phyloP scores from a whole-genome alignment of 805 yeast genomes.

The Yarrowia sp. region DNA sequence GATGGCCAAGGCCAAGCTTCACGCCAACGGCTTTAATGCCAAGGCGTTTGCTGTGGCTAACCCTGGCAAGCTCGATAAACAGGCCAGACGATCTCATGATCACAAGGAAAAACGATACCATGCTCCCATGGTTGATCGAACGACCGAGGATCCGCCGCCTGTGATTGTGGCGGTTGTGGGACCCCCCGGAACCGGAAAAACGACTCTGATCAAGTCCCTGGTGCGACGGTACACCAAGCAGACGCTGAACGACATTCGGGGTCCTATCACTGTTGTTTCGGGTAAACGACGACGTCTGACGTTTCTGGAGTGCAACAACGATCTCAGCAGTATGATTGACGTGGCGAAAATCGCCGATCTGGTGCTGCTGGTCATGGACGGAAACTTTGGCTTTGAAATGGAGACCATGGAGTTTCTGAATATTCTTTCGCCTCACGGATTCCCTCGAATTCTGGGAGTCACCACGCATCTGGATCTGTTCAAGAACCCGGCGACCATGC shows the following conservation, averaged over 20 bases:
- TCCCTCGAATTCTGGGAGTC: conserved; percentile 95
- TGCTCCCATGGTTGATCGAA: conserved; percentile 96
- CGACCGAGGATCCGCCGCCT: conserved; percentile 98
- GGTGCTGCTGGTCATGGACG: conserved; percentile 88
- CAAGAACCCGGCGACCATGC: conserved; percentile 84
- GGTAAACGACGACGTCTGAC: conserved; percentile 94
- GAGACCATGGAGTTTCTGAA: conserved; percentile 99
- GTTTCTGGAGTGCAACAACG: conserved; percentile 90
- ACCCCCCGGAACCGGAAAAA: conserved; percentile 98
- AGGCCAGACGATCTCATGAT: conserved; percentile 86
- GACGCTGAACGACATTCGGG: conserved; percentile 82
- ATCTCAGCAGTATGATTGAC: conserved; percentile 94
- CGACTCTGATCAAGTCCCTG: conserved; percentile 87
- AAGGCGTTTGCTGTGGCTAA: conserved; percentile 83
- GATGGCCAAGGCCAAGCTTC: conserved; percentile 84
- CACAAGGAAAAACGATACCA: conserved; percentile 81
- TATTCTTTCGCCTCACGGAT: conserved; percentile 97
- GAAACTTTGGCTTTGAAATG: conserved; percentile 98
- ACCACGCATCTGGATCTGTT: conserved; percentile 95
- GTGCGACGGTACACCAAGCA: conserved; percentile 89
- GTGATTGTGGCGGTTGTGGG: conserved; percentile 96
- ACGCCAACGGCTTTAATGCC: conserved; percentile 83
- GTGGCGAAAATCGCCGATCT: conserved; percentile 94
- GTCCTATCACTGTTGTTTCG: conserved; percentile 95
- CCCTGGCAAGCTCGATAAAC: conserved; percentile 84